Evolutionary conservation across 2,329 filamentous ascomycete genomes (phyloP).

Genomic region (Botrytis tulipae): DNA sequence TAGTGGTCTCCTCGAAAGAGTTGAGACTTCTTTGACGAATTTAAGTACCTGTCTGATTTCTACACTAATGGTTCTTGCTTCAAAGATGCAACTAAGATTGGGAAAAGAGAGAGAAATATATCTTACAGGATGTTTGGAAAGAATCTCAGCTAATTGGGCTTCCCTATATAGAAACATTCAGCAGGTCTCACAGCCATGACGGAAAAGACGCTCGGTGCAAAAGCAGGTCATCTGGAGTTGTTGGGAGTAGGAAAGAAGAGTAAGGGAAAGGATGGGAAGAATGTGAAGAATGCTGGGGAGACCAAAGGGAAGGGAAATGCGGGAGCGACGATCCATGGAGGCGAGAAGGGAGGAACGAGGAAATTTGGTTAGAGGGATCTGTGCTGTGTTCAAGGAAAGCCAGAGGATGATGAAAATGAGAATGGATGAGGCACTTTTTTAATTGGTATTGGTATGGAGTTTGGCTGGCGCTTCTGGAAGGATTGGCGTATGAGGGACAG

Average conservation of each 20-base stretch:
- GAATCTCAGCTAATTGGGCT: conserved; percentile 10
- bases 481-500: not conserved
- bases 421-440: not conserved
- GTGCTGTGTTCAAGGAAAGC: not conserved
- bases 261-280: conserved; percentile 41
- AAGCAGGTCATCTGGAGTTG: conserved; percentile 69
- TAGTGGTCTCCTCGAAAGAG: conserved; percentile 9
- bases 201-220: conserved; percentile 64
- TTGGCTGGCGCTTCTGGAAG: not conserved
- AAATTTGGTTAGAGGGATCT: conserved; percentile 1
- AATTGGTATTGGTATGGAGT: not conserved
- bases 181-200: conserved; percentile 62
- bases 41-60: conserved; percentile 15
- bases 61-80: not conserved
- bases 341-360: conserved; percentile 24
- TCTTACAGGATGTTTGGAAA: not conserved
- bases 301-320: conserved; percentile 36
- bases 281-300: conserved; percentile 32
- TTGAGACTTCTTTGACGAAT: conserved; percentile 12
- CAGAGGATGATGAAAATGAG: not conserved
- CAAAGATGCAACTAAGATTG: not conserved
- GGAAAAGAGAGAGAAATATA: not conserved
- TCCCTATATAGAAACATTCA: conserved; percentile 52
- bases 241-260: conserved; percentile 65
- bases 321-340: conserved; percentile 34